These are phyloP conservation scores for Gomphus sp. DNA, from an alignment of 1,284 basidiomycete species.

Conservation along the genomic window DNA sequence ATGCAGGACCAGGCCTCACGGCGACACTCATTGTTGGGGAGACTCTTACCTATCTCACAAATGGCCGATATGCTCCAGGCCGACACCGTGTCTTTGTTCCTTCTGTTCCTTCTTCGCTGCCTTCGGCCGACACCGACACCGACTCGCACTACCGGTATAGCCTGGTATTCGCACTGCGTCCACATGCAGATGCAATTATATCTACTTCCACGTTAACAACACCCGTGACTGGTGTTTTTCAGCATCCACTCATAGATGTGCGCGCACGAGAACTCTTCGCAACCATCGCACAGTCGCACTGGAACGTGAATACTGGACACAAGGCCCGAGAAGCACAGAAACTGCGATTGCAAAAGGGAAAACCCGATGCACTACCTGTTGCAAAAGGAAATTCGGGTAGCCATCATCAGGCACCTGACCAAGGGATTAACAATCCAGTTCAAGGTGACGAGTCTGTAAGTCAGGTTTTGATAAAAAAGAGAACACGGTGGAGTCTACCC, in stretches of 20 bases:
- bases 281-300: conserved; percentile 18
- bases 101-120: conserved; percentile 3
- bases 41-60: conserved; percentile 21
- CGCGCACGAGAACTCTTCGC: conserved; percentile 16
- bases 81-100: conserved; percentile 22
- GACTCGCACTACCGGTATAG: conserved; percentile 18
- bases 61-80: conserved; percentile 19
- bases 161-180: conserved; percentile 22
- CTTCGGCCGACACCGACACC: background rate
- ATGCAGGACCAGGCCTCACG: conserved; percentile 13
- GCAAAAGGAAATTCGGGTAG: background rate
- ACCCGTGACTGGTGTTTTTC: conserved; percentile 17
- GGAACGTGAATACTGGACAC: conserved; percentile 21
- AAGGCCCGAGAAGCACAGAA: conserved; percentile 17
- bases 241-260: conserved; percentile 14
- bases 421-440: background rate
- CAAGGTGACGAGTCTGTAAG: conserved; percentile 5
- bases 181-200: conserved; percentile 16
- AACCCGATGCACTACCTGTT: background rate
- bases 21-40: conserved; percentile 21
- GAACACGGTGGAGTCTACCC: conserved; percentile 2
- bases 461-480: background rate
- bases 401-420: background rate
- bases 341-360: conserved; percentile 10
- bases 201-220: conserved; percentile 16